A percentile compares a stretch with the other conserved stretches of the same genome.
These are phyloP conservation scores for Trichoderma afroharzianum DNA, from an alignment of 2,329 filamentous ascomycete genomes.

Conservation along the genomic window DNA sequence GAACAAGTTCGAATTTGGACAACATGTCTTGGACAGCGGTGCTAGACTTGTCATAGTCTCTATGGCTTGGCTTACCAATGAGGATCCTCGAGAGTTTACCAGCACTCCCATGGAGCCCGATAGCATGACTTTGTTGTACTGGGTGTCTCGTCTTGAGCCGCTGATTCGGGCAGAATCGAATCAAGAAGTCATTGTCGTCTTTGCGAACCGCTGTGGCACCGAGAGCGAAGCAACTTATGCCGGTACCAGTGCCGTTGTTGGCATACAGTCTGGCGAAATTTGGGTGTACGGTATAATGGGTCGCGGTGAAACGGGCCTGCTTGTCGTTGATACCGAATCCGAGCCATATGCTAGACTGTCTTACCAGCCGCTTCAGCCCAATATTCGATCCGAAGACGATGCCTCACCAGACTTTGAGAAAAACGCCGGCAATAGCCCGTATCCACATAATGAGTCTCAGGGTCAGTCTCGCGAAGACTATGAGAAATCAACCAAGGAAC, in stretches of 20 bases:
- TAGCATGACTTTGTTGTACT: constrained; percentile 70
- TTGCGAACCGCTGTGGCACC: constrained; percentile 66
- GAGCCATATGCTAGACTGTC: constrained; percentile 46
- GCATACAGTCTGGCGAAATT: constrained; percentile 62
- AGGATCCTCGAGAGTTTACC: constrained; percentile 44
- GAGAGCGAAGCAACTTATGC: constrained; percentile 67
- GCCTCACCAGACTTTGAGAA: not conserved
- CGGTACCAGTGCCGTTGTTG: constrained; percentile 69
- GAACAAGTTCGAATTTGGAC: constrained; percentile 43
- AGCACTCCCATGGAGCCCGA: constrained; percentile 58
- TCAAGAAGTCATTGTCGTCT: constrained; percentile 63
- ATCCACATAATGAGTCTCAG: not conserved
- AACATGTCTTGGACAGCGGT: constrained; percentile 52
- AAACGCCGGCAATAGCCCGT: not conserved
- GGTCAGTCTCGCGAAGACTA: not conserved
- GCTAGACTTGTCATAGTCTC: constrained; percentile 65
- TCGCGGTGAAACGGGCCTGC: constrained; percentile 63
- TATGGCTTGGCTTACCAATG: constrained; percentile 74
- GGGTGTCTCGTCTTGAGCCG: constrained; percentile 68
- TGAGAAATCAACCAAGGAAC: not conserved
- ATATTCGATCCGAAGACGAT: not conserved
- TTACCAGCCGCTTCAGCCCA: constrained; percentile 8
- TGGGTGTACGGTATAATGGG: constrained; percentile 67
- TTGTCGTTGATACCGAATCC: constrained; percentile 62
- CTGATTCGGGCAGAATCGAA: constrained; percentile 48